A percentile compares a stretch with the other conserved stretches of the same genome.
Conservation (phyloP, 2,329 filamentous ascomycete species). For the Alternaria sp. region DNA sequence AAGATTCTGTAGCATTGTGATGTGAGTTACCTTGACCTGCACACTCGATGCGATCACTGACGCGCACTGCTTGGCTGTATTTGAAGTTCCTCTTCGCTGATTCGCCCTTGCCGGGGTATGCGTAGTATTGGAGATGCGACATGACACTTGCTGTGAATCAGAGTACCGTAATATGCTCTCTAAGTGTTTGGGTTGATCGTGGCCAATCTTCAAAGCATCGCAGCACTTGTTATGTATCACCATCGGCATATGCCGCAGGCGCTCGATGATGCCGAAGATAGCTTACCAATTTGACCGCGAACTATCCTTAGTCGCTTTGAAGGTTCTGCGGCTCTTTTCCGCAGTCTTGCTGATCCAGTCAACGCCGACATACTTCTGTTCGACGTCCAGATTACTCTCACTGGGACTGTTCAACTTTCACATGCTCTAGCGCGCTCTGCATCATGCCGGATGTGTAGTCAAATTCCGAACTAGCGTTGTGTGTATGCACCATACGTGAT, state of each 20-base stretch:
- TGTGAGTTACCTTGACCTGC: slow-evolving; percentile 46
- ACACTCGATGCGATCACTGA: slow-evolving; percentile 48
- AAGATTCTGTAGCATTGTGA: no score
- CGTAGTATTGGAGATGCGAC: slow-evolving; percentile 46
- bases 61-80: slow-evolving; percentile 49
- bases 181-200: no score
- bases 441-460: neutral
- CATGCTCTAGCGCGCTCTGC: neutral
- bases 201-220: neutral
- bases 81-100: slow-evolving; percentile 42
- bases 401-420: neutral
- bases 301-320: neutral
- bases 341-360: neutral
- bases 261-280: no score
- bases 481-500: neutral
- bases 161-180: neutral
- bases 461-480: neutral
- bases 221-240: neutral
- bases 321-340: neutral
- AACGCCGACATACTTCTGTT: neutral
- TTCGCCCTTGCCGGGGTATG: slow-evolving; percentile 53
- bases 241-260: neutral
- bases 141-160: neutral
- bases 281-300: neutral
- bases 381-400: neutral